Percentiles rank a stretch among this genome's conserved stretches.
These are phyloP conservation scores for Boletus rubescentipes DNA, from an alignment of 768 basidiomycete species.

Conservation along the genomic window DNA sequence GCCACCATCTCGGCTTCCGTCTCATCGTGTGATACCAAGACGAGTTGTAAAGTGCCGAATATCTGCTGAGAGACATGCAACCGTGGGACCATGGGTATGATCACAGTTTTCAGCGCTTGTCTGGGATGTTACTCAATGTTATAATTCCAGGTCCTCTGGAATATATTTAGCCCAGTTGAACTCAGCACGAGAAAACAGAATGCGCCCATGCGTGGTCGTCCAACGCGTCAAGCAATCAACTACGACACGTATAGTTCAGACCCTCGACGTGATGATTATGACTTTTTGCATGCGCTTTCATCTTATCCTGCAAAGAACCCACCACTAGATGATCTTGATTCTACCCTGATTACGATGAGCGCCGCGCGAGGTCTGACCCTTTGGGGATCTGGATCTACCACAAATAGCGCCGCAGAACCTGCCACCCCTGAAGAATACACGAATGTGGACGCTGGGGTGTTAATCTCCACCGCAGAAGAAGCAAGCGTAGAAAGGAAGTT, in stretches of 20 bases:
- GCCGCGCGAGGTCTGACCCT: conserved; percentile 50
- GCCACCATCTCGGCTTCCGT: conserved; percentile 46
- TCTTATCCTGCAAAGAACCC: conserved; percentile 41
- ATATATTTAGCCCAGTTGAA: conserved; percentile 40
- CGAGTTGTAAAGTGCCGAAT: conserved; percentile 46
- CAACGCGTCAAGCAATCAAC: conserved; percentile 14
- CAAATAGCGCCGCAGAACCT: neutral
- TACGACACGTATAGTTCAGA: conserved; percentile 13
- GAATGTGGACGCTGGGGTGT: neutral
- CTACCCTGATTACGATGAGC: conserved; percentile 46
- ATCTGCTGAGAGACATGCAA: conserved; percentile 48
- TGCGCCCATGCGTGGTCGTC: conserved; percentile 38
- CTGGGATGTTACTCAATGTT: conserved; percentile 2
- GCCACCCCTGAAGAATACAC: neutral
- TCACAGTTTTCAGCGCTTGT: neutral
- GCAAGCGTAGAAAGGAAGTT: neutral
- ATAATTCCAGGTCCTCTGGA: conserved; percentile 43
- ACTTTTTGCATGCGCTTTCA: conserved; percentile 46
- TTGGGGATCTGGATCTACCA: conserved; percentile 34
- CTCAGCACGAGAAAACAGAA: conserved; percentile 42
- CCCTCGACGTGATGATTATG: conserved; percentile 45
- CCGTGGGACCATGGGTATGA: conserved; percentile 56
- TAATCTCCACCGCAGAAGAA: neutral
- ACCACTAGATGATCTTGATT: conserved; percentile 47
- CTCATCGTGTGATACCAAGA: conserved; percentile 49